Percentiles rank a stretch among this genome's conserved stretches.
Evolutionary conservation across 2,329 filamentous ascomycete genomes (phyloP).

Genomic region (Trichoderma guizhouense): DNA sequence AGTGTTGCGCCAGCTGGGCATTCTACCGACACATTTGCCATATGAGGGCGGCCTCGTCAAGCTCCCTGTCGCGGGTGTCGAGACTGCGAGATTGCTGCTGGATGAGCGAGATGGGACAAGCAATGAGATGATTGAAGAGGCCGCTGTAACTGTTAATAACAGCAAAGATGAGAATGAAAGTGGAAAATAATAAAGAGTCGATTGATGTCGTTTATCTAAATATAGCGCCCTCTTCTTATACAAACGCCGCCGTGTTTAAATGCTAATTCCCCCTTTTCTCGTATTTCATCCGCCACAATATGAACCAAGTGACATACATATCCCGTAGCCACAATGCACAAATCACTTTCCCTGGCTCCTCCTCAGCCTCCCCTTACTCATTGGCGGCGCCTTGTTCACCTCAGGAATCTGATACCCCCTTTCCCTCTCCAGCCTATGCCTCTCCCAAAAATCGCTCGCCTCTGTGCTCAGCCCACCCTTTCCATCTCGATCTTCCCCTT

Average conservation of each 20-base stretch:
- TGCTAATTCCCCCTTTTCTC: background rate
- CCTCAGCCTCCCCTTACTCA: background rate
- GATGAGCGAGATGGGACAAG: slow-evolving; percentile 18
- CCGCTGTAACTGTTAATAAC: background rate
- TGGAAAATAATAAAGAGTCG: background rate
- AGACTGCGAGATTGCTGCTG: slow-evolving; percentile 18
- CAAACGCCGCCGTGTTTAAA: background rate
- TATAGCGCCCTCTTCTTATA: background rate
- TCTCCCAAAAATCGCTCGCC: slow-evolving; percentile 42
- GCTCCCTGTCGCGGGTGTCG: slow-evolving; percentile 19
- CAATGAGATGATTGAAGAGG: slow-evolving; percentile 28
- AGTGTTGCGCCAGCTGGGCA: slow-evolving; percentile 53
- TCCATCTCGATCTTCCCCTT: slow-evolving; percentile 18
- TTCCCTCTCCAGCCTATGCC: slow-evolving; percentile 38
- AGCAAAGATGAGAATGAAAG: background rate
- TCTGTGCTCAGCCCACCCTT: slow-evolving; percentile 28
- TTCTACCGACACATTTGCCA: slow-evolving; percentile 54
- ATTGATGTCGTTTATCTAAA: background rate
- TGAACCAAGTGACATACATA: background rate
- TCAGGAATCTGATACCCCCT: slow-evolving; percentile 39
- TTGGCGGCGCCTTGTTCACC: slow-evolving; percentile 32
- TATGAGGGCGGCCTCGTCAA: slow-evolving; percentile 39
- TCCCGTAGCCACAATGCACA: background rate
- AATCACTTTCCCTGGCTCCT: slow-evolving; percentile 4
- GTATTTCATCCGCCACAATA: background rate